These are phyloP conservation scores for Suillus subaureus DNA, from an alignment of 768 basidiomycete species.

Conservation along the genomic window DNA sequence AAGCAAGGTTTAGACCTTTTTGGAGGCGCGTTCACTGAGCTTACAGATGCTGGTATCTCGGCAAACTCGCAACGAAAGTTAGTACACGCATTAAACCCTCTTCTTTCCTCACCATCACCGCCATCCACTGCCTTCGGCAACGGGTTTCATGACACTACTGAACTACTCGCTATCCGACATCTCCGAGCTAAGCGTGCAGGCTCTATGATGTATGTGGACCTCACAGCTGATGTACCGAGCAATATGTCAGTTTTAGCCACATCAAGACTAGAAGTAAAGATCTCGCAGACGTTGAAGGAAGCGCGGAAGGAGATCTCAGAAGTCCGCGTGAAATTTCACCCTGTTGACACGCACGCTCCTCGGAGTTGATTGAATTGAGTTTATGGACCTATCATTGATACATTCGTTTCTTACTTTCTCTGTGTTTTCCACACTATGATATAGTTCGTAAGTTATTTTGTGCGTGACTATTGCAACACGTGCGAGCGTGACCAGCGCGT, in stretches of 20 bases:
- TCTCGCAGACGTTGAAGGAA: slow-evolving; percentile 54
- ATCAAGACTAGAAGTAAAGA: slow-evolving; percentile 61
- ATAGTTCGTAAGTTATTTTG: not conserved
- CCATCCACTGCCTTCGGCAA: slow-evolving; percentile 18
- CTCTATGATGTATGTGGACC: slow-evolving; percentile 81
- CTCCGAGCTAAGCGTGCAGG: slow-evolving; percentile 79
- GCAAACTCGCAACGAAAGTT: slow-evolving; percentile 53
- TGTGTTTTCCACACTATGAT: no score
- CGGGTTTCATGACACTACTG: slow-evolving; percentile 19
- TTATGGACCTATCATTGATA: slow-evolving; percentile 4
- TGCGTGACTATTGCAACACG: not conserved
- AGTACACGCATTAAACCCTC: slow-evolving; percentile 56
- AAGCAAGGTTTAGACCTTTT: slow-evolving; percentile 73
- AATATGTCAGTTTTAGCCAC: slow-evolving; percentile 59
- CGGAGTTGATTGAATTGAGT: slow-evolving; percentile 2
- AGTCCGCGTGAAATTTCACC: slow-evolving; percentile 65
- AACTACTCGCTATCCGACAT: slow-evolving; percentile 49
- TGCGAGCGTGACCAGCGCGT: slow-evolving; percentile 8
- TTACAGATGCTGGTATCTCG: slow-evolving; percentile 84
- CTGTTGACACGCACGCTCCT: slow-evolving; percentile 30
- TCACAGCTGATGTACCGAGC: slow-evolving; percentile 71
- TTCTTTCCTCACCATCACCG: slow-evolving; percentile 41
- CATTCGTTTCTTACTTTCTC: not conserved
- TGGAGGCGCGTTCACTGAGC: slow-evolving; percentile 71
- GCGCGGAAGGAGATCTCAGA: slow-evolving; percentile 71